Percentiles rank a stretch among this genome's conserved stretches.
Evolutionary conservation across 2,329 filamentous ascomycete species (phyloP).

Genomic region (Lasiodiplodia citricola): DNA sequence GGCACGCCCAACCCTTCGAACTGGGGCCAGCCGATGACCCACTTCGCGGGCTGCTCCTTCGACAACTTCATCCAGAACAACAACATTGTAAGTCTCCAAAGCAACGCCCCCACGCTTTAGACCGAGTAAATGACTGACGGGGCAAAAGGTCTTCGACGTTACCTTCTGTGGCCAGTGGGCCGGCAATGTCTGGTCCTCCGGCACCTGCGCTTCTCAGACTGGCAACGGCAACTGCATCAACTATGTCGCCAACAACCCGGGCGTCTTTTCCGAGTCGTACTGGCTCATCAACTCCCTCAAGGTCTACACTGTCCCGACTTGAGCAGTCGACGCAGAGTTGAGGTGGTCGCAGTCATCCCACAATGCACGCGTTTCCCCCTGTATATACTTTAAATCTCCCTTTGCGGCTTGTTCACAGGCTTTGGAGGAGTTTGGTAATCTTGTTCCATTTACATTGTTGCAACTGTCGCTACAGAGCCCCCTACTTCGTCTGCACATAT

Average conservation of each 20-base stretch:
- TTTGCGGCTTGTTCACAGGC: not conserved
- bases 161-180: conserved; percentile 64
- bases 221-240: conserved; percentile 42
- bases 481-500: not conserved
- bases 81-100: conserved; percentile 40
- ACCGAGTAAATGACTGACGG: not conserved
- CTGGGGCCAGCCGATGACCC: conserved; percentile 51
- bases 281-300: conserved; percentile 48
- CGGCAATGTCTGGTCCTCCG: conserved; percentile 49
- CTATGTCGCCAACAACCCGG: conserved; percentile 46
- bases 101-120: too few species aligned
- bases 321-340: not conserved
- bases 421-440: not conserved
- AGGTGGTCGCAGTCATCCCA: not conserved
- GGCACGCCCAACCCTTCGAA: conserved; percentile 47
- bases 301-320: conserved; percentile 36
- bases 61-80: conserved; percentile 42
- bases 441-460: not conserved
- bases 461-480: not conserved
- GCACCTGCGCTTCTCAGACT: conserved; percentile 34
- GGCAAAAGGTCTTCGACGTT: conserved; percentile 51
- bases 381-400: not conserved
- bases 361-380: not conserved
- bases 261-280: conserved; percentile 44
- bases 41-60: conserved; percentile 46